A percentile compares a stretch with the other conserved stretches of the same genome.
Conservation (phyloP, 2,329 filamentous ascomycete genomes). For the Penicillium concentricum region DNA sequence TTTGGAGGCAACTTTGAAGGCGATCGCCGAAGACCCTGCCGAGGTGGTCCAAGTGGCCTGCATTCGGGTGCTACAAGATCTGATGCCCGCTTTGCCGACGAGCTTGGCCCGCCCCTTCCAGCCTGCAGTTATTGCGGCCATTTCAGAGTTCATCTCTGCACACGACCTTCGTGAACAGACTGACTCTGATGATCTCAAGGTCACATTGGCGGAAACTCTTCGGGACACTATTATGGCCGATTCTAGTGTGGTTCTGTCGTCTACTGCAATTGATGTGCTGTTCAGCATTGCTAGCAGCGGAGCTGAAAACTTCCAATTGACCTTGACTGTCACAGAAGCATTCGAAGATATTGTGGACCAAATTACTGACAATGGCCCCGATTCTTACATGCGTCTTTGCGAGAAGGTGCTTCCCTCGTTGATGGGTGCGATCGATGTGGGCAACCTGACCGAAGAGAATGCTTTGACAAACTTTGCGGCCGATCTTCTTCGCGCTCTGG, state of each 20-base stretch:
- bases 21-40: conserved; percentile 71
- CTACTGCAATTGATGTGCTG: conserved; percentile 72
- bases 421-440: conserved; percentile 85
- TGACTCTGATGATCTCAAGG: conserved; percentile 87
- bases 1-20: conserved; percentile 64
- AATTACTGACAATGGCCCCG: conserved; percentile 62
- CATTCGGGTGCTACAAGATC: conserved; percentile 77
- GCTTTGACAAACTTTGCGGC: conserved; percentile 82
- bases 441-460: conserved; percentile 74
- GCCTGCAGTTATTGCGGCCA: conserved; percentile 56
- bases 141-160: conserved; percentile 70
- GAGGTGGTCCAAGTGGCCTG: conserved; percentile 92
- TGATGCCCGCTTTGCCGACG: conserved; percentile 55
- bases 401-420: conserved; percentile 83
- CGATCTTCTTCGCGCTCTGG: conserved; percentile 76
- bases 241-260: conserved; percentile 68
- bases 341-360: conserved; percentile 82
- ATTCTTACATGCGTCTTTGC: conserved; percentile 75
- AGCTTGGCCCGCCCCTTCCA: conserved; percentile 59
- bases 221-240: conserved; percentile 80
- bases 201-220: conserved; percentile 83
- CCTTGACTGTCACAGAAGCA: conserved; percentile 80
- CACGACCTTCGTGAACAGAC: conserved; percentile 81
- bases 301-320: conserved; percentile 86
- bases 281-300: conserved; percentile 88